Evolutionary conservation across 805 yeast species (phyloP).

Genomic region (Lipomyces oligophaga): DNA sequence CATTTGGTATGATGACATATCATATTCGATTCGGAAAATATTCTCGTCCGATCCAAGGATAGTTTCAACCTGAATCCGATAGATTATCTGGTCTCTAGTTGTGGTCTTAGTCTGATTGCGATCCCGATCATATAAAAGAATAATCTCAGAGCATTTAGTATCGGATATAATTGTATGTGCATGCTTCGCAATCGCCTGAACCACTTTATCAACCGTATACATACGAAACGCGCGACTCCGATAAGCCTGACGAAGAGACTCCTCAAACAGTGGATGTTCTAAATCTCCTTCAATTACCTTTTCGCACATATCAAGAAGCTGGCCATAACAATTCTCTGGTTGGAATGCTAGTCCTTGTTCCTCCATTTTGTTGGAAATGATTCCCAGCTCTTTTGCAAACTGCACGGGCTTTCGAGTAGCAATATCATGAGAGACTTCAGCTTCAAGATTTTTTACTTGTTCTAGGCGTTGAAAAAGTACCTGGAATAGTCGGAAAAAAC

Average conservation of each 20-base stretch:
- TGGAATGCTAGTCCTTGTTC: slow-evolving; percentile 72
- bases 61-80: slow-evolving; percentile 81
- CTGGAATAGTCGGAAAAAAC: slow-evolving; percentile 80
- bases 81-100: slow-evolving; percentile 82
- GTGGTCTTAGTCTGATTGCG: slow-evolving; percentile 60
- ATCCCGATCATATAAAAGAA: slow-evolving; percentile 78
- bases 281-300: slow-evolving; percentile 81
- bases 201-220: slow-evolving; percentile 88
- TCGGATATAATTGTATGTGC: slow-evolving; percentile 81
- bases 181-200: slow-evolving; percentile 79
- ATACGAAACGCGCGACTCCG: slow-evolving; percentile 88
- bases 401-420: slow-evolving; percentile 43
- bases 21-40: slow-evolving; percentile 81
- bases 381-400: slow-evolving; percentile 82
- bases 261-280: slow-evolving; percentile 94
- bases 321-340: slow-evolving; percentile 52
- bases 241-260: slow-evolving; percentile 89
- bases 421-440: slow-evolving; percentile 68
- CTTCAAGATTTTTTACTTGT: slow-evolving; percentile 71
- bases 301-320: slow-evolving; percentile 70
- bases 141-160: slow-evolving; percentile 70
- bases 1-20: background rate
- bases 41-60: slow-evolving; percentile 83
- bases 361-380: slow-evolving; percentile 73
- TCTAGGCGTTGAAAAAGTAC: slow-evolving; percentile 74